Conservation (phyloP, 768 basidiomycete species). For the Phylloporus arenicola region DNA sequence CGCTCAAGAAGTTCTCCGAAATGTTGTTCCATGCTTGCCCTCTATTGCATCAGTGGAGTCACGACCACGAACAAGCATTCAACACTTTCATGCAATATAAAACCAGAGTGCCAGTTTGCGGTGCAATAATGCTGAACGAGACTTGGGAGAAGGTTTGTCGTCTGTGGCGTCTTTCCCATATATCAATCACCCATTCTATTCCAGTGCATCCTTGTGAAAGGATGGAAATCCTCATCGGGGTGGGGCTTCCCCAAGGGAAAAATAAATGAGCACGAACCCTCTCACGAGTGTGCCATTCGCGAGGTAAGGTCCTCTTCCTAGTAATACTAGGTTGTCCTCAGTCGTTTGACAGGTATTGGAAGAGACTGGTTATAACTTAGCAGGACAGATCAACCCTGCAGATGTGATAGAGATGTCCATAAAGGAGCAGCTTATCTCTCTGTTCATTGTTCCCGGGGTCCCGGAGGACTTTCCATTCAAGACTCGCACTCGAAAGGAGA, state of each 20-base stretch:
- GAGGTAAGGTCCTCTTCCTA: conserved; percentile 55
- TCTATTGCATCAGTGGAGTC: conserved; percentile 73
- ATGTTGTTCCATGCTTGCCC: conserved; percentile 86
- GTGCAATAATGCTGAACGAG: conserved; percentile 91
- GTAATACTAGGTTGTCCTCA: conserved; percentile 6
- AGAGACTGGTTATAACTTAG: conserved; percentile 92
- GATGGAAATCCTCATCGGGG: conserved; percentile 93
- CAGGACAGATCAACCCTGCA: conserved; percentile 55
- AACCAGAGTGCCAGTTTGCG: conserved; percentile 93
- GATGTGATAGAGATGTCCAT: conserved; percentile 82
- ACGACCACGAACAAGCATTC: conserved; percentile 83
- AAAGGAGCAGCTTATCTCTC: conserved; percentile 83
- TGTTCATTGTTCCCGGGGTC: conserved; percentile 86
- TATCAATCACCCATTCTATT: conserved; percentile 8
- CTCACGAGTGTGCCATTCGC: conserved; percentile 79
- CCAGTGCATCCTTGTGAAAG: conserved; percentile 95
- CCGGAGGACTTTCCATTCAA: conserved; percentile 85
- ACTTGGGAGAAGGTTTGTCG: conserved; percentile 82
- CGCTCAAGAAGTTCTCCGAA: conserved; percentile 89
- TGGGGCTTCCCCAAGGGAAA: conserved; percentile 99
- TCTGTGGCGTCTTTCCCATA: conserved; percentile 3
- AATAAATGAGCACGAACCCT: conserved; percentile 90
- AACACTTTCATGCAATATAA: conserved; percentile 94
- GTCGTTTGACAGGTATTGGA: conserved; percentile 71
- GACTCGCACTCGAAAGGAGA: conserved; percentile 96